Base-by-base conservation (phyloP, 1,284 basidiomycete genomes). In the Anthracocystis setariae region DNA sequence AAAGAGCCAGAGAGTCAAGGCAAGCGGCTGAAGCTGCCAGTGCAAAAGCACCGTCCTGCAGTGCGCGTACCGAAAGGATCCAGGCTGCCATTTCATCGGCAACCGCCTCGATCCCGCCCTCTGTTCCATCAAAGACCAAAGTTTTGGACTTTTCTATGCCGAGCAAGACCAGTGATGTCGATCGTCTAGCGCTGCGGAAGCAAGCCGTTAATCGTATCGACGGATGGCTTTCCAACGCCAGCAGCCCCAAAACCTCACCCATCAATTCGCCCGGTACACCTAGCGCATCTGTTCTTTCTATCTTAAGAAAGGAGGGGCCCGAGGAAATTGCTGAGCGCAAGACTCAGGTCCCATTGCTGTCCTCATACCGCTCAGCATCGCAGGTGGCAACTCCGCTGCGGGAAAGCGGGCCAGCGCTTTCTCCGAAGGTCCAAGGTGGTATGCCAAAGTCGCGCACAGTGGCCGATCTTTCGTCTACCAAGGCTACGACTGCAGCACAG, bases 231-330 rank as follows among this genome's bases (percentile, higher is more conserved):
- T 63, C 66, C 20, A 65, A 56, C 9, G 48, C 67, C 10, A 27
- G 47, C n/a, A 67, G 59, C 24, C 59, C 61, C 8, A 63, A 57
- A 33, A 27, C 59, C 1, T 62, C 61, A 27, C 52, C 57, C 37
- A 60, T 71, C 49, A 54, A 74, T 33, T 62, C 57, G 33, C 73
- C 75, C 10, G 72, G 69, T 12, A 78, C 75, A 12, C 77, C 77
- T 3, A 65, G 52, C 27, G 70, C 55, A 12, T 77, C 75, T 3
- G 62, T 73, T 24, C 52, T 75, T 5, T 77, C 75, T 23, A 45
- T 67, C 55, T 48, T 73, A 58, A 45, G 46, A 5, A 64, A 45
- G 46, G 62, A 56, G 3, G 57, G 60, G 27, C 33, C 49, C 5
- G 33, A 27, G 12, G 42, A 39, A 20, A 33, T 44, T 0, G 32